Base-by-base conservation (phyloP, 768 basidiomycete species). In the Mrakia blollopis region DNA sequence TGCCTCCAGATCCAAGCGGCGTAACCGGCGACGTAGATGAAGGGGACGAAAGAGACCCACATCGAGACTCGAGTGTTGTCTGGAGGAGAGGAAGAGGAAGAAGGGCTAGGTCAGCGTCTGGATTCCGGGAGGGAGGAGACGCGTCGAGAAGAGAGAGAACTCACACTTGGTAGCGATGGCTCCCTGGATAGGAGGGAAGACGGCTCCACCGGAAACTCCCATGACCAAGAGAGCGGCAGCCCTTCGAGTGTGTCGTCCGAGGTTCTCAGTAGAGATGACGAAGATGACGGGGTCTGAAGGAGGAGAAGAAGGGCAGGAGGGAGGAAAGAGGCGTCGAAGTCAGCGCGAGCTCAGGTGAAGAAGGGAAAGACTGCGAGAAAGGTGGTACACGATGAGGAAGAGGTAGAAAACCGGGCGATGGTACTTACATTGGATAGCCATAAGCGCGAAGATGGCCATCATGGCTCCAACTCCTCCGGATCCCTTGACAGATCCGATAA, bases 361-460 rank as follows among this genome's bases (percentile, higher is more conserved):
- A 50, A 7, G 47, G 14, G 18, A 50, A 7, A 18, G 14, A 50
- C 47, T 50, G 11, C 16, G 7, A 50, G 14, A 47, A 16, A 10
- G 16, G 44, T 10, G 44, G 16, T 47, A 47, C 2, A 47, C 44
- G 39, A 5, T 11, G 11, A 41, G 39, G 39, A 41, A 11, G 11
- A 41, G 11, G 39, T 41, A 5, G 39, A 41, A 41, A 11, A 41
- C 39, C 5, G 39, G 11, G 39, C 6, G 39, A 41, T 6, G 39
- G 39, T 41, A 41, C 44, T 14, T 50, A 50, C 47, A 80, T 79
- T 80, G 80, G 79, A 81, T 80, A n/a, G 89, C 90, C 83, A 91
- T 90, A 81, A 90, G 90, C 86, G 89, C 90, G 86, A 91, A 90
- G 74, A 91, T 83, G 74, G 85, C 81, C 80, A 90, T 91, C 50